phyloP scores from a whole-genome alignment of 1,284 basidiomycete species.

The Sutorius eximius region DNA sequence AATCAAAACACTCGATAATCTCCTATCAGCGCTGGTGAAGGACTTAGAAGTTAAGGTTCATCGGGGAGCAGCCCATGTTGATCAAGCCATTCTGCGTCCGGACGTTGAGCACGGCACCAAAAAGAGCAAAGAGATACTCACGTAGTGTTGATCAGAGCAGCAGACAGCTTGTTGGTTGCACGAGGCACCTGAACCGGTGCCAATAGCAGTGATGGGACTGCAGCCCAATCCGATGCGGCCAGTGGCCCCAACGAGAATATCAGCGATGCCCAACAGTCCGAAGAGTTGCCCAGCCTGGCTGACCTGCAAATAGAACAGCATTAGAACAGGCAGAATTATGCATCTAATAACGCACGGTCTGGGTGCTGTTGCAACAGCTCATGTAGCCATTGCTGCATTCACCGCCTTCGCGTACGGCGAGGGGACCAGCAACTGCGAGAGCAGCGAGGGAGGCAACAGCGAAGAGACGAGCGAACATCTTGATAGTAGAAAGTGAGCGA shows the following conservation, averaged over 20 bases:
- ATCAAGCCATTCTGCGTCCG: conserved; percentile 29
- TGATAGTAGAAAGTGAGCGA: not conserved
- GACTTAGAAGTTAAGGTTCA: conserved; percentile 21
- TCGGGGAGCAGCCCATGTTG: conserved; percentile 31
- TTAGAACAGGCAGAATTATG: not conserved
- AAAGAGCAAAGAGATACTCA: not conserved
- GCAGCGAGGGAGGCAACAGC: conserved; percentile 21
- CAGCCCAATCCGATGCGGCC: conserved; percentile 7
- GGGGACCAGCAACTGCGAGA: conserved; percentile 12
- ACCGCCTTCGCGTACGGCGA: conserved; percentile 1
- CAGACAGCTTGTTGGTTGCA: conserved; percentile 29
- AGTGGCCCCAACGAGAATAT: not conserved
- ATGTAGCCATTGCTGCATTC: conserved; percentile 14
- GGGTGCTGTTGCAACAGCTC: conserved; percentile 13
- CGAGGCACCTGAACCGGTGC: conserved; percentile 2
- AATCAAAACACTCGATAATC: not conserved
- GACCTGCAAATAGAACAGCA: not conserved
- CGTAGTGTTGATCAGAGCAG: conserved; percentile 26
- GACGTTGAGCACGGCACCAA: not conserved
- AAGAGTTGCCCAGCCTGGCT: not conserved
- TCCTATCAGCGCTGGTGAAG: not conserved
- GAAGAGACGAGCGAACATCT: conserved; percentile 26
- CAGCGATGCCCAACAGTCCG: accelerated
- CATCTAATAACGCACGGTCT: not conserved
- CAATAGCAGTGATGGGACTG: not conserved